phyloP scores from a whole-genome alignment of 345 rosid species.

The Citrus unshiu region DNA sequence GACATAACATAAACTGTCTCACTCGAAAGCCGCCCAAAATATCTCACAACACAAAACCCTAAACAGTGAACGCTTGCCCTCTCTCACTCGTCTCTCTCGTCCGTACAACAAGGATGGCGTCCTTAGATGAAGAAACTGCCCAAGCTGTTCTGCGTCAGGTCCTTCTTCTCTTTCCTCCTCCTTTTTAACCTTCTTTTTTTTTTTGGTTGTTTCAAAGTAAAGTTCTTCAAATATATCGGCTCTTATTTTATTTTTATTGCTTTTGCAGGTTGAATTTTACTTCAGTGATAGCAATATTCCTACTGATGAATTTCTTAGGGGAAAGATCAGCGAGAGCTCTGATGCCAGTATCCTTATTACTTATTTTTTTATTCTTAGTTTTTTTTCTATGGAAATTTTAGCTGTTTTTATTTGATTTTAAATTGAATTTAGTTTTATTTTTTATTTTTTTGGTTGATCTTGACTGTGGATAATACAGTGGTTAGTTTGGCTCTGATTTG shows the following conservation, averaged over 20 bases:
- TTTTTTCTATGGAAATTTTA: no score
- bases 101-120: conserved; percentile 42
- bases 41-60: not conserved
- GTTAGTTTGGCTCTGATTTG: conserved; percentile 87
- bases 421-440: not conserved
- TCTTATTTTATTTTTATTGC: not conserved
- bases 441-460: conserved; percentile 17
- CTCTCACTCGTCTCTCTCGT: not conserved
- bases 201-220: not conserved
- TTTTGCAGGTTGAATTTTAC: conserved; percentile 81
- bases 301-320: conserved; percentile 68
- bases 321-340: conserved; percentile 53
- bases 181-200: not conserved
- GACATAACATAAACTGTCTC: no score
- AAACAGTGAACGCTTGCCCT: not conserved
- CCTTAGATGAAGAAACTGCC: conserved; percentile 56
- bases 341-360: conserved; percentile 74
- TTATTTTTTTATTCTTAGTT: not conserved
- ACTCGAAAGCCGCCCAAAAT: not conserved
- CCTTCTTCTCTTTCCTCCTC: not conserved
- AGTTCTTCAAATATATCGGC: no score
- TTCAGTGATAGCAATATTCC: conserved; percentile 95
- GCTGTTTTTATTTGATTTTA: not conserved
- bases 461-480: conserved; percentile 52
- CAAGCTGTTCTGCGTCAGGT: conserved; percentile 87